Conservation (phyloP, 306 rosid genomes). For the Cucurbita ficifolia region DNA sequence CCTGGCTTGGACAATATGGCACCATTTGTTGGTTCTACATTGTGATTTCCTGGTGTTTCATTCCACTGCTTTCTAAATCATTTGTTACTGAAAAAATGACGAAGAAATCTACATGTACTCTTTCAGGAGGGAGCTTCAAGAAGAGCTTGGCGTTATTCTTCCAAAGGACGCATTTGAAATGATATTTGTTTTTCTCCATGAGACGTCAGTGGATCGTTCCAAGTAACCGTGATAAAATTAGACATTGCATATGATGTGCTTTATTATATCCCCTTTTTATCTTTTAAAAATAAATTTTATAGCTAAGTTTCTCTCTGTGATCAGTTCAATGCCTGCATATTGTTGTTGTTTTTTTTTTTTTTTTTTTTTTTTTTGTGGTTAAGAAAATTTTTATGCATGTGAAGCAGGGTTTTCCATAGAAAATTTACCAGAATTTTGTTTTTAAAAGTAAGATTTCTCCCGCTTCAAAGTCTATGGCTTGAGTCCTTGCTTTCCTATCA, state of each 20-base stretch:
- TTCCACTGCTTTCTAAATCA: not conserved
- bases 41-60: not conserved
- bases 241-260: not conserved
- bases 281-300: not conserved
- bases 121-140: conserved; percentile 85
- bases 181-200: conserved; percentile 56
- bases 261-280: not conserved
- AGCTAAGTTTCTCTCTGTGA: not conserved
- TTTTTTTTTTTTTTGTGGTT: too few species aligned
- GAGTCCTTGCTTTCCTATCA: too few species aligned
- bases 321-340: not conserved
- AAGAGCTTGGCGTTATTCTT: conserved; percentile 82
- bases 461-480: too few species aligned
- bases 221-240: not conserved
- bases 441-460: too few species aligned
- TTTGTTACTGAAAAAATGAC: not conserved
- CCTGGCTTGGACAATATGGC: not conserved
- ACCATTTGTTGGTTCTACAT: not conserved
- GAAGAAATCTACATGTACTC: conserved; percentile 1
- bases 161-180: conserved; percentile 82
- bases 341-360: not conserved
- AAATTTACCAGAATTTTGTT: too few species aligned
- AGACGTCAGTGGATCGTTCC: conserved; percentile 44
- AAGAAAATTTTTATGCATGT: too few species aligned
- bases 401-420: too few species aligned